These are phyloP conservation scores for Russula sp. DNA, from an alignment of 768 basidiomycete genomes.

Conservation along the genomic window DNA sequence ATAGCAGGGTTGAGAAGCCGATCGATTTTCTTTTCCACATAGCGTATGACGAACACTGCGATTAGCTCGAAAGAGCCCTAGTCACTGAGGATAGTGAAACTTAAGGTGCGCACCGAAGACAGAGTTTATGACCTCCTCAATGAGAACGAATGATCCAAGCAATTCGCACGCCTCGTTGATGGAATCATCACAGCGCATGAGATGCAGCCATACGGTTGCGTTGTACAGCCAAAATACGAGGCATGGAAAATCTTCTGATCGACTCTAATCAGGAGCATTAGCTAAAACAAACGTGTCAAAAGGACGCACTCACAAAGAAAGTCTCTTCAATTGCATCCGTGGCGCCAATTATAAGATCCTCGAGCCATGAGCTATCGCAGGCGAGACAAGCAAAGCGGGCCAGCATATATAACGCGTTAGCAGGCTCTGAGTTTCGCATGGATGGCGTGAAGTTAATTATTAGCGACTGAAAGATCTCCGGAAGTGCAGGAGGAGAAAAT, in stretches of 20 bases:
- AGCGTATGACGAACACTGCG: conserved; percentile 91
- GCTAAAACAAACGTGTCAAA: conserved; percentile 5
- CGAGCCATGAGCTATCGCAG: conserved; percentile 90
- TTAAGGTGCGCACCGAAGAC: conserved; percentile 67
- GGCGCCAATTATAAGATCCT: conserved; percentile 87
- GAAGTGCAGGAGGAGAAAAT: conserved; percentile 77
- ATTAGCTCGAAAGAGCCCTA: conserved; percentile 14
- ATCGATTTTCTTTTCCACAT: conserved; percentile 87
- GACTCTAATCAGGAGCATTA: conserved; percentile 50
- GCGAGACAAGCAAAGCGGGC: conserved; percentile 89
- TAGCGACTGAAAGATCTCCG: conserved; percentile 75
- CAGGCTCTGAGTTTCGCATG: conserved; percentile 77
- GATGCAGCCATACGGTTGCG: conserved; percentile 83
- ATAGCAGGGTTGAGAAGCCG: conserved; percentile 76
- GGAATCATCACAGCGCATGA: conserved; percentile 80
- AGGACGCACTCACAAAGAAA: conserved; percentile 69
- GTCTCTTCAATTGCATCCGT: conserved; percentile 90
- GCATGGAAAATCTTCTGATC: conserved; percentile 79
- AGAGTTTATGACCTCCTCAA: conserved; percentile 92
- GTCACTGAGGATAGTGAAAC: neutral
- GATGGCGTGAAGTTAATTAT: conserved; percentile 72
- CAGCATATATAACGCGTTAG: conserved; percentile 86
- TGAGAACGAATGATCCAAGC: conserved; percentile 76
- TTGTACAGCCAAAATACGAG: conserved; percentile 96
- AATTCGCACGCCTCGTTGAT: conserved; percentile 79